Percentiles rank a stretch among this genome's conserved stretches.
Evolutionary conservation across 2,329 filamentous ascomycete genomes (phyloP).

Genomic region (Falciphora oryzae): DNA sequence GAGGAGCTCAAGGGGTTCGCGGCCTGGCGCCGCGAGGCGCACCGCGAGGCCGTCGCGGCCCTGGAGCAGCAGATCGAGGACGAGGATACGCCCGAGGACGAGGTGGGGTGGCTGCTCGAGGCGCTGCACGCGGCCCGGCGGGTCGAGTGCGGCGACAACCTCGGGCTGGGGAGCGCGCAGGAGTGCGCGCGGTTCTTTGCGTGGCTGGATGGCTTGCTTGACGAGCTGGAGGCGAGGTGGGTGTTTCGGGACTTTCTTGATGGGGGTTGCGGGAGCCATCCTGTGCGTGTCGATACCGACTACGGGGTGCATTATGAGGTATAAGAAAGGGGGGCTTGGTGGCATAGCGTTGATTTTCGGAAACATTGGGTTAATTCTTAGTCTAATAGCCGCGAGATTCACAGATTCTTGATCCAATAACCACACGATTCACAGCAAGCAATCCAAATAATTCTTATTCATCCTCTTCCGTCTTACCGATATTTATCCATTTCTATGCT

Average conservation of each 20-base stretch:
- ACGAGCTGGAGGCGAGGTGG: not conserved
- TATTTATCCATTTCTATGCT: too few relatives aligned
- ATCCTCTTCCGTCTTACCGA: too few relatives aligned
- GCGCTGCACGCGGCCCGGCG: not conserved
- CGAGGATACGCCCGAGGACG: not conserved
- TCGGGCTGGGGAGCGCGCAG: not conserved
- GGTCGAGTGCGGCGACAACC: not conserved
- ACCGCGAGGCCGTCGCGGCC: not conserved
- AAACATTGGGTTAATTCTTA: too few relatives aligned
- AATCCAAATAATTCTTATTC: too few relatives aligned
- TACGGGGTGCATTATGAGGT: not conserved
- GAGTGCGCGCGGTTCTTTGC: not conserved
- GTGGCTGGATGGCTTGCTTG: not conserved
- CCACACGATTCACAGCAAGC: too few relatives aligned
- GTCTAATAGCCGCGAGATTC: too few relatives aligned
- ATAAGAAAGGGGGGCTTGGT: not conserved
- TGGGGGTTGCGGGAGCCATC: too few relatives aligned
- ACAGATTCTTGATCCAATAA: too few relatives aligned
- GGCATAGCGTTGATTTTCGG: too few relatives aligned
- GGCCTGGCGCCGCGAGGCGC: too few relatives aligned
- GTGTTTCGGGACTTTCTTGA: not conserved
- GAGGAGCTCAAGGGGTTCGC: not conserved
- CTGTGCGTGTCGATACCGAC: too few relatives aligned
- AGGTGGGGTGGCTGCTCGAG: not conserved
- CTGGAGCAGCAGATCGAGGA: not conserved